Conservation (phyloP, 306 rosid genomes). For the Lagenaria siceraria region DNA sequence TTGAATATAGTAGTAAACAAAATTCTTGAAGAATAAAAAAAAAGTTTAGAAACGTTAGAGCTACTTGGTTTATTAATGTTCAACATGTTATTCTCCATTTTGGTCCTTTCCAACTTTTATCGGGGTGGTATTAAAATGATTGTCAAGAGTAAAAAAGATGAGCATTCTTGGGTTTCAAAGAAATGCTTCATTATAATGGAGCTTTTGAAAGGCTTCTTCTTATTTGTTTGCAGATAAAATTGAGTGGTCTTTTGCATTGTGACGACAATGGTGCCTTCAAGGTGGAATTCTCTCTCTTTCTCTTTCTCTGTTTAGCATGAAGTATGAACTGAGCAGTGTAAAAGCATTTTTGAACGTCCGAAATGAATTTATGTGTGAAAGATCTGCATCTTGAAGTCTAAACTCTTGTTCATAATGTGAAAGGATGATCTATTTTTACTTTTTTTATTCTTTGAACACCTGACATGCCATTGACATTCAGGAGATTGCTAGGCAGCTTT, state of each 20-base stretch:
- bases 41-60: background rate
- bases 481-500: slow-evolving; percentile 93
- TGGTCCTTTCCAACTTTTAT: background rate
- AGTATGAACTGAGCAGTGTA: background rate
- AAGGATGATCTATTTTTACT: background rate
- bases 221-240: slow-evolving; percentile 44
- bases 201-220: background rate
- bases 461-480: slow-evolving; percentile 27
- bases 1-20: background rate
- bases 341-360: background rate
- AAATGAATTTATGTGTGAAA: background rate
- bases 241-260: slow-evolving; percentile 71
- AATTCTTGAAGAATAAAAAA: background rate
- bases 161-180: background rate
- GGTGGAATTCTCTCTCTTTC: slow-evolving; percentile 24
- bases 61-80: background rate
- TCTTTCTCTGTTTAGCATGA: background rate
- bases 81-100: background rate
- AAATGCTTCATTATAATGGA: background rate
- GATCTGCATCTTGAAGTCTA: background rate
- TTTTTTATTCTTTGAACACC: background rate
- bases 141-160: background rate
- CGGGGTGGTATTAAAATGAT: background rate
- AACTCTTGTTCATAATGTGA: background rate
- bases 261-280: slow-evolving; percentile 75